These are phyloP conservation scores for Dothistroma pini DNA, from an alignment of 2,329 filamentous ascomycete genomes.

Conservation along the genomic window DNA sequence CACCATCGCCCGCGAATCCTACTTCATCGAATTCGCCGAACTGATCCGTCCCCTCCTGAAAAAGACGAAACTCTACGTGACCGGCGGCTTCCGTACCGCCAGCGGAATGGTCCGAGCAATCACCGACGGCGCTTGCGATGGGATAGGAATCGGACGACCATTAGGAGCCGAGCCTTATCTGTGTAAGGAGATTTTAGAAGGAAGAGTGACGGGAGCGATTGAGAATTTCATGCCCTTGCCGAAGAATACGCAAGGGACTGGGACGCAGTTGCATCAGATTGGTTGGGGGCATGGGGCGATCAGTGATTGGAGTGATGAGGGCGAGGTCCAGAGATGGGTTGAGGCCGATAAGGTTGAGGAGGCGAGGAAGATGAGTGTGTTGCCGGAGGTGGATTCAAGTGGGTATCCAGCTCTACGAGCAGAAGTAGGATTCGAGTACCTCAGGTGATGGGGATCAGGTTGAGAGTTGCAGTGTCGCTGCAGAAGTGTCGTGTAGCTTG, in stretches of 20 bases:
- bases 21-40: constrained; percentile 34
- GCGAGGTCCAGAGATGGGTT: constrained; percentile 31
- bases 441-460: constrained; percentile 5
- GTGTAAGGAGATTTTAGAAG: constrained; percentile 30
- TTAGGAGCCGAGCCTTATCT: constrained; percentile 31
- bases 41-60: constrained; percentile 29
- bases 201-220: constrained; percentile 28
- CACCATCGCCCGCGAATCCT: constrained; percentile 29
- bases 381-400: constrained; percentile 31
- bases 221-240: constrained; percentile 32
- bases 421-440: constrained; percentile 30
- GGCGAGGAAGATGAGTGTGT: constrained; percentile 27
- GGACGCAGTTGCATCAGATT: constrained; percentile 32
- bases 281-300: constrained; percentile 25
- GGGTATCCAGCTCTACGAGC: constrained; percentile 29
- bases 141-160: constrained; percentile 31
- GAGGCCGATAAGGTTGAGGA: constrained; percentile 30
- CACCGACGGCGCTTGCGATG: constrained; percentile 25
- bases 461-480: neutral
- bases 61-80: constrained; percentile 33
- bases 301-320: constrained; percentile 31
- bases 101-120: constrained; percentile 30
- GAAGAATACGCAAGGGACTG: constrained; percentile 31
- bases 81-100: constrained; percentile 32
- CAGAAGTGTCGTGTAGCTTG: neutral